These are phyloP conservation scores for Claviceps citrina DNA, from an alignment of 2,329 filamentous ascomycete species.

Conservation along the genomic window DNA sequence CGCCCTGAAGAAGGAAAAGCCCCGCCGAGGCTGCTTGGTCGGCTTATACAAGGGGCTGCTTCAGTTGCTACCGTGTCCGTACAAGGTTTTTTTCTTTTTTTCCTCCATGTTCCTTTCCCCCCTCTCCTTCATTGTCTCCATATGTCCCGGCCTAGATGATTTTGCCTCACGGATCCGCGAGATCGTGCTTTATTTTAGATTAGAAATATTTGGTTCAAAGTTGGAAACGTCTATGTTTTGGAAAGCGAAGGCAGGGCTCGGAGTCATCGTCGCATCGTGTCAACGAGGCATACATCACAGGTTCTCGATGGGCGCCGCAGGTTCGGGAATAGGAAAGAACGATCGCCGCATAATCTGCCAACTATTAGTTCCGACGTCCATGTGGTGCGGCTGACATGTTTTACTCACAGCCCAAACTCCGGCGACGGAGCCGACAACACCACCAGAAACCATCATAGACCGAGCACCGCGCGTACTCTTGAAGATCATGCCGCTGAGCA, in stretches of 20 bases:
- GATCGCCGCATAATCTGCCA: slow-evolving; percentile 24
- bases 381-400: neutral
- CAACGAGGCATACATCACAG: slow-evolving; percentile 12
- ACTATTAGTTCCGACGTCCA: slow-evolving; percentile 3
- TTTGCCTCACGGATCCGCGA: slow-evolving; percentile 7
- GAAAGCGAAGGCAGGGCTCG: slow-evolving; percentile 36
- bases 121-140: neutral
- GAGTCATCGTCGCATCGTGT: slow-evolving; percentile 20
- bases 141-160: neutral
- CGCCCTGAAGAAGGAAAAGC: slow-evolving; percentile 5
- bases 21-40: slow-evolving; percentile 13
- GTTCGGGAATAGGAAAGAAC: slow-evolving; percentile 26
- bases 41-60: slow-evolving; percentile 16
- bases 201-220: neutral
- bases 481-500: slow-evolving; percentile 82
- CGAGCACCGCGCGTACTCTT: slow-evolving; percentile 84
- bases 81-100: neutral
- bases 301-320: slow-evolving; percentile 12
- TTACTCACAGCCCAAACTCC: slow-evolving; percentile 76
- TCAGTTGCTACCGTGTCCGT: neutral
- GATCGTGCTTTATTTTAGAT: neutral
- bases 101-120: slow-evolving; percentile 7
- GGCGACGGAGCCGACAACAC: slow-evolving; percentile 72
- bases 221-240: neutral
- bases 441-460: slow-evolving; percentile 89